Base-by-base conservation (phyloP, 805 yeast species). In the Candida nonsorbophila region DNA sequence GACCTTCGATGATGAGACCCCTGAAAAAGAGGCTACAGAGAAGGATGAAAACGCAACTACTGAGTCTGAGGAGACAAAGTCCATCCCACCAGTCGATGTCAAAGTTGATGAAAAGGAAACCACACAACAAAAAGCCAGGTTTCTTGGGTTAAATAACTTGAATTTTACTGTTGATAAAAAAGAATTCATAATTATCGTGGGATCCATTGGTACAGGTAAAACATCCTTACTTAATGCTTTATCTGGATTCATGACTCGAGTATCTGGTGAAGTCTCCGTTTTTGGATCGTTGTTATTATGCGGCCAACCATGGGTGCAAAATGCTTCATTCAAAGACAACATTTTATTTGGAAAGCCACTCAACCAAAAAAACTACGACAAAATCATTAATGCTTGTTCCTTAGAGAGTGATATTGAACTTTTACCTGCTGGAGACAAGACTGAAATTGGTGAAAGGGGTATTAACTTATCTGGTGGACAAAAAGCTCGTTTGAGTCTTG, bases 401-500 rank as follows among this genome's bases (percentile, higher is more conserved):
- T 44, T 56, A 19, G 45, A 46, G 27, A 44, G 44, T 22, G 62
- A 56, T 38, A 44, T 56, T 18, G 49, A 47, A 15, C 30, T 42
- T 12, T 43, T 56, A 22, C 56, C 57, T 1, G 61, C 56, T 20
- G 58, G 59, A 14, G 63, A 57, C 37, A 29, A 36, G 13, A 55
- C 64, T 14, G 62, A 58, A 34, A 50, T 58, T 30, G 64, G 64
- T 28, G 62, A 58, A 37, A 36, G 56, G 17, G 64, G 64, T 20
- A 51, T 58, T 8, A 58, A 62, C 1, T 45, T 58, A 24, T 53
- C 60, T n/a, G 64, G 64, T 7, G 64, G 64, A 13, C 64, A 58
- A 38, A 56, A 56, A 36, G 61, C 64, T 1, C 37, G 62, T 32
- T 38, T 56, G 27, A 54, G 50, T 34, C 43, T 58, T 19, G 62